These are phyloP conservation scores for Vigna reflexopilosa DNA, from an alignment of 306 rosid genomes.

Conservation along the genomic window DNA sequence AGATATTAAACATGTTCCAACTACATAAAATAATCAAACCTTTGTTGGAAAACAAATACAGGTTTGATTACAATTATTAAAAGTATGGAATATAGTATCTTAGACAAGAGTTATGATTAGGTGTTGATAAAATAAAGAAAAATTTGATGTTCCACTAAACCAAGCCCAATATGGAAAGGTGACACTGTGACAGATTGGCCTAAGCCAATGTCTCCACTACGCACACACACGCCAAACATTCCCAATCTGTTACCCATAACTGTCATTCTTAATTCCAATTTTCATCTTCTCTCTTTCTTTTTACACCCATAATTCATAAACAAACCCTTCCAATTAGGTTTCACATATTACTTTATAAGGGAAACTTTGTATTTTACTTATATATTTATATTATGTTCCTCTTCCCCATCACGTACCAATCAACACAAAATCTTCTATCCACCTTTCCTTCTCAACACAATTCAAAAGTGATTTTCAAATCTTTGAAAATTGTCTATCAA, in stretches of 20 bases:
- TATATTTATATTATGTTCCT: too few relatives aligned
- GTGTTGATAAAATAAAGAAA: slow-evolving; percentile 15
- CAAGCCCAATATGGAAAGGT: slow-evolving; percentile 57
- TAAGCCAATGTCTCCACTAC: slow-evolving; percentile 37
- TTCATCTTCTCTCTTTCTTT: slow-evolving; percentile 20
- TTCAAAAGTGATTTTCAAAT: too few relatives aligned
- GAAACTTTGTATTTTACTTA: too few relatives aligned
- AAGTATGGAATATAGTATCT: neutral
- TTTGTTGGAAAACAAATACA: too few relatives aligned
- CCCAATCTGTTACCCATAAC: neutral
- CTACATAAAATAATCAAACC: too few relatives aligned
- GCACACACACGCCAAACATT: neutral
- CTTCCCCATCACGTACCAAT: too few relatives aligned
- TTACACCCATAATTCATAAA: neutral
- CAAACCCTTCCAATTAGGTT: too few relatives aligned
- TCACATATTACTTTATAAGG: too few relatives aligned
- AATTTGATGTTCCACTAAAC: slow-evolving; percentile 55
- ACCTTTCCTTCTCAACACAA: too few relatives aligned
- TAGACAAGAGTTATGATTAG: slow-evolving; percentile 42
- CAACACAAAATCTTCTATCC: too few relatives aligned
- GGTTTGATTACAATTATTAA: neutral
- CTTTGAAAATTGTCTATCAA: too few relatives aligned
- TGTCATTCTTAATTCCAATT: slow-evolving; percentile 33
- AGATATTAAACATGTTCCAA: too few relatives aligned
- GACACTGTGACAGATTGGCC: slow-evolving; percentile 38